These are phyloP conservation scores for Aspergillus affinis DNA, from an alignment of 495 filamentous ascomycete species.

Conservation along the genomic window DNA sequence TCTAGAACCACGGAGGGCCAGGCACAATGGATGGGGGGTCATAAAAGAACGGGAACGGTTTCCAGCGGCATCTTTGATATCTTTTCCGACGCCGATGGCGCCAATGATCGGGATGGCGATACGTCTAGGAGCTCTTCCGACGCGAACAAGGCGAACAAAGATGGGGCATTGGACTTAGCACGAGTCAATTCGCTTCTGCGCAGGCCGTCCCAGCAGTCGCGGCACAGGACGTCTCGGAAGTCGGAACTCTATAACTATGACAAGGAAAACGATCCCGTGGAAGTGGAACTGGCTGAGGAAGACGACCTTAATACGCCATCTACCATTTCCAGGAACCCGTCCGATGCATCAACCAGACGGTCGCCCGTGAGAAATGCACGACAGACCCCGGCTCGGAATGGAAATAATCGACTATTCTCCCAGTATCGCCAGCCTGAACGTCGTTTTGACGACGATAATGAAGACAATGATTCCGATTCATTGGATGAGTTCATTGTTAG, in stretches of 20 bases:
- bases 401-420: conserved; percentile 10
- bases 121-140: conserved; percentile 11
- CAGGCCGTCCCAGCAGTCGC: conserved; percentile 24
- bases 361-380: conserved; percentile 23
- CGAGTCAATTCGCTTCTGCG: conserved; percentile 40
- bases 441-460: conserved; percentile 22
- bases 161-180: conserved; percentile 28
- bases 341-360: conserved; percentile 21
- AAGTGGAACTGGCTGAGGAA: conserved; percentile 27
- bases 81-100: conserved; percentile 31
- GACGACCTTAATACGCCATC: conserved; percentile 5
- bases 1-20: conserved; percentile 9
- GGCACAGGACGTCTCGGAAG: conserved; percentile 26
- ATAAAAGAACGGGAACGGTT: conserved; percentile 16
- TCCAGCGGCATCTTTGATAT: conserved; percentile 31
- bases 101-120: conserved; percentile 19
- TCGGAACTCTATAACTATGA: conserved; percentile 38
- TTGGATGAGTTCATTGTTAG: conserved; percentile 49
- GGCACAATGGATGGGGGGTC: conserved; percentile 10
- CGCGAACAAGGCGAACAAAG: conserved; percentile 23
- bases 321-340: conserved; percentile 21
- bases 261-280: conserved; percentile 44
- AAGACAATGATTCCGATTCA: conserved; percentile 37
- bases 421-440: conserved; percentile 18
- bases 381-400: conserved; percentile 18